A percentile compares a stretch with the other conserved stretches of the same genome.
Conservation (phyloP, 1,139 yeast genomes). For the Candida sp. region DNA sequence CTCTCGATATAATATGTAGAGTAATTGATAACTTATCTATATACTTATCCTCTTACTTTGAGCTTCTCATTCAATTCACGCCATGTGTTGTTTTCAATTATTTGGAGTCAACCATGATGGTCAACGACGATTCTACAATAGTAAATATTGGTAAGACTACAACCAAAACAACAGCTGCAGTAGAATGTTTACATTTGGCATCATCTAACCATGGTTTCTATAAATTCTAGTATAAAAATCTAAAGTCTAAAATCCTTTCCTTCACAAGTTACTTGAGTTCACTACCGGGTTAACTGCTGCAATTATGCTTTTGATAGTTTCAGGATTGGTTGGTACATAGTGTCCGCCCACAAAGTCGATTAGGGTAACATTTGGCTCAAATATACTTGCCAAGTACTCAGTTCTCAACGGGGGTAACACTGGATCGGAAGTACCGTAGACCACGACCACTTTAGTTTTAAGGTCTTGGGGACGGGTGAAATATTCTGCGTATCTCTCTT, state of each 20-base stretch:
- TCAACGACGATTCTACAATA: no score
- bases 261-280: neutral
- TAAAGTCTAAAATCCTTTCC: neutral
- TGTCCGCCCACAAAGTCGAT: constrained; percentile 38
- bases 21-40: no score
- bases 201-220: neutral
- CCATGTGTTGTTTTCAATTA: no score
- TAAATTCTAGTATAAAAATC: no score
- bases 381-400: constrained; percentile 19
- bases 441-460: constrained; percentile 21
- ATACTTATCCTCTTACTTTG: no score
- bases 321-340: constrained; percentile 27
- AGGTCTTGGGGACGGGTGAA: constrained; percentile 14
- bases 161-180: no score
- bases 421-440: constrained; percentile 31
- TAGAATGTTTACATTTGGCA: no score
- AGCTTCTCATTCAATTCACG: no score
- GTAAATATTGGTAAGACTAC: no score
- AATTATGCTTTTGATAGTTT: neutral
- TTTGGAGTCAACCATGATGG: no score
- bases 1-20: no score
- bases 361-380: constrained; percentile 11
- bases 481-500: constrained; percentile 14
- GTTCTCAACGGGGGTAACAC: constrained; percentile 34
- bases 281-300: neutral